Evolutionary conservation across 169 alveolate species (phyloP), one percentile per base, ranked within the genome.

Genomic region (Miamiensis avidus): DNA sequence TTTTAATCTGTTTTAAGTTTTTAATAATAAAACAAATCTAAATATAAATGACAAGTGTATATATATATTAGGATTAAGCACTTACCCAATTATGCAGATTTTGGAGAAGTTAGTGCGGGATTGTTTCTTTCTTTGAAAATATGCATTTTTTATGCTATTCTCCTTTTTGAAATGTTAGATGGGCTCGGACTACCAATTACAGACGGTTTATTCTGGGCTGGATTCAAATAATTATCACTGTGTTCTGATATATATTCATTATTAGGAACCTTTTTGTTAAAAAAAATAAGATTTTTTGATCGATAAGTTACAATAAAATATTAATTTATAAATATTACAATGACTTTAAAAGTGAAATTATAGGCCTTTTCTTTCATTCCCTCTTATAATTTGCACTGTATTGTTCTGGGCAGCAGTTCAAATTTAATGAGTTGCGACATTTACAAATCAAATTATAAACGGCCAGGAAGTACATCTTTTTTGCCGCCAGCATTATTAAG

Each of bases 391-490:
- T 65, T 29, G 49, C 77, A 29, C n/a, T 25, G 26, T 11, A 79
- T 29, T 0, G 74, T 29, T 27, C 64, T 31, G n/a, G 76, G 29
- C n/a, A 74, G 28, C 11, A 79, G 34, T 29, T 72, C 34, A 79
- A 79, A 79, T 28, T 79, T 72, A 49, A 79, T 79, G 34, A 49
- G 30, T 29, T 79, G 64, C 34, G 30, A 49, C 84, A 79, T 79
- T 64, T 79, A 49, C 25, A 79, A 49, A 79, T 79, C 84, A 79
- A 79, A 79, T 25, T 74, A 34, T 11, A 79, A 34, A 49, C 84
- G 34, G 15, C 84, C 84, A 72, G 82, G 75, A 33, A 33, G 33
- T 64, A 64, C n/a, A 33, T 77, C 82, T 28, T 77, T 77, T 77
- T 32, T 25, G 72, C 72, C 74, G 28, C 33, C 82, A 33, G 28